phyloP scores from a whole-genome alignment of 179 eudicot species.

The Carnegiea gigantea region DNA sequence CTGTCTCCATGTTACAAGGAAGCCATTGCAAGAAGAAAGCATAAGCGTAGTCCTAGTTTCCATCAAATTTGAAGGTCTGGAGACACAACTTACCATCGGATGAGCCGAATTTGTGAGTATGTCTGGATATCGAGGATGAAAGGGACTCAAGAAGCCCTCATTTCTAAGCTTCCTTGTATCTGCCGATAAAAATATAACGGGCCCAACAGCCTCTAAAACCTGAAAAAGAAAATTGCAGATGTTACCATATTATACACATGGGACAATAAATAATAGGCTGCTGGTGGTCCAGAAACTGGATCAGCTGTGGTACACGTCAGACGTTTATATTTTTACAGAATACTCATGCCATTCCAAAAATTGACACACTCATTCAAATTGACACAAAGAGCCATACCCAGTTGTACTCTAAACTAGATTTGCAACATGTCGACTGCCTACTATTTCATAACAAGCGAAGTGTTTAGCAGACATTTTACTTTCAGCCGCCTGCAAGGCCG shows the following conservation, averaged over 20 bases:
- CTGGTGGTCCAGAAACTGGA: neutral
- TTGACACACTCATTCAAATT: neutral
- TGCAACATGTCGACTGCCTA: neutral
- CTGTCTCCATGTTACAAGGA: neutral
- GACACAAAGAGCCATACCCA: too few species aligned
- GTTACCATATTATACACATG: neutral
- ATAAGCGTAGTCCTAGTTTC: constrained; percentile 11
- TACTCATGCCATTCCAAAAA: constrained; percentile 1
- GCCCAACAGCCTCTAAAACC: constrained; percentile 99
- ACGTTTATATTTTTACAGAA: neutral
- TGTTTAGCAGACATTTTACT: neutral
- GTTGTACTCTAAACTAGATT: neutral
- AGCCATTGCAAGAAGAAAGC: neutral
- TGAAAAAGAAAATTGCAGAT: constrained; percentile 26
- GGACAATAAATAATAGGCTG: neutral
- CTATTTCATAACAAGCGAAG: neutral
- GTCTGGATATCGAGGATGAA: constrained; percentile 99
- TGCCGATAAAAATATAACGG: constrained; percentile 84
- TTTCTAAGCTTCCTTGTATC: constrained; percentile 97
- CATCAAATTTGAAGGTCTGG: constrained; percentile 11
- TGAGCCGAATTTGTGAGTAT: constrained; percentile 99
- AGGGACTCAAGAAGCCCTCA: constrained; percentile 98
- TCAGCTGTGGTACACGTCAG: neutral
- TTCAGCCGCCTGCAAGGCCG: neutral
- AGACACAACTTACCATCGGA: constrained; percentile 65